These are phyloP conservation scores for Gardenia jasminoides DNA, from an alignment of 257 asterid species.

Conservation along the genomic window DNA sequence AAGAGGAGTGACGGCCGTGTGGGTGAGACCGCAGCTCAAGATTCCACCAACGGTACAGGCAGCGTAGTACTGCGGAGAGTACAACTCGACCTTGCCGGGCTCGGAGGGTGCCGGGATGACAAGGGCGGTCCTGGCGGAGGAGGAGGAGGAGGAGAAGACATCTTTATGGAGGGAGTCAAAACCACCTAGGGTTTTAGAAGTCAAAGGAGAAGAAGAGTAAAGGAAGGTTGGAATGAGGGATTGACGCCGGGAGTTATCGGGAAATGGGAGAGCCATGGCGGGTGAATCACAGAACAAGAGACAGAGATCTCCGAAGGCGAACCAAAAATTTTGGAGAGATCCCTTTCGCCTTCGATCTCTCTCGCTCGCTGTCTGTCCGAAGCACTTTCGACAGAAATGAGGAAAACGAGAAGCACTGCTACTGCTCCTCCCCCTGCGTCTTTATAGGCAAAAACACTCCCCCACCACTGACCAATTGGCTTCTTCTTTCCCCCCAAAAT, in stretches of 20 bases:
- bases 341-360: too few species aligned
- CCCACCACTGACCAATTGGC: too few species aligned
- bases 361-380: too few species aligned
- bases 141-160: constrained; percentile 16
- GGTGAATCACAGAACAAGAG: background rate
- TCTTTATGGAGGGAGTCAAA: constrained; percentile 21
- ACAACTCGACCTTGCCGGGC: constrained; percentile 73
- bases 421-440: too few species aligned
- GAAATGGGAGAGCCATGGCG: constrained; percentile 13
- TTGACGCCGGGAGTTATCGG: constrained; percentile 54
- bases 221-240: constrained; percentile 71
- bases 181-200: constrained; percentile 37
- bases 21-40: constrained; percentile 93
- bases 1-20: constrained; percentile 93
- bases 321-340: background rate
- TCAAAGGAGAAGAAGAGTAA: constrained; percentile 42
- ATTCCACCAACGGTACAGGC: constrained; percentile 91
- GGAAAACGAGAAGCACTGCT: too few species aligned
- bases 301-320: background rate
- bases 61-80: constrained; percentile 75
- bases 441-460: too few species aligned
- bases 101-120: constrained; percentile 71
- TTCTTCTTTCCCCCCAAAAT: too few species aligned
- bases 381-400: too few species aligned
- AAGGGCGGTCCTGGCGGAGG: constrained; percentile 34